Percentiles rank a stretch among this genome's conserved stretches.
phyloP scores from a whole-genome alignment of 2,329 filamentous ascomycete genomes.

The Aureobasidium subglaciale region DNA sequence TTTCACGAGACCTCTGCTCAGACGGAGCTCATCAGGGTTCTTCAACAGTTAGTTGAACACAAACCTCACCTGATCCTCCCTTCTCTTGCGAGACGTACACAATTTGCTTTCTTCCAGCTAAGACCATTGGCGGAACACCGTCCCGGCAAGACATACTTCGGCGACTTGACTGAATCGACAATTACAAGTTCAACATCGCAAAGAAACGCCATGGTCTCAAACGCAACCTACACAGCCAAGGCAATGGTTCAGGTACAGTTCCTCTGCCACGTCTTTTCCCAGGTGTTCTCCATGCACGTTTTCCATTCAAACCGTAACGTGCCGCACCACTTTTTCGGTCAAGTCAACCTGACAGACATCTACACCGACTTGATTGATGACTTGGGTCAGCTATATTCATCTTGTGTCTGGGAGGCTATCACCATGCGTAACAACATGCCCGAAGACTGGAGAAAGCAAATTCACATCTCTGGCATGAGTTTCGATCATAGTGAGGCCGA shows the following conservation, averaged over 20 bases:
- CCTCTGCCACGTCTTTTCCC: constrained; percentile 43
- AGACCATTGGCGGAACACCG: constrained; percentile 51
- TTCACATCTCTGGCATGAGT: constrained; percentile 35
- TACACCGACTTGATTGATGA: constrained; percentile 67
- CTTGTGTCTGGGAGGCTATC: constrained; percentile 79
- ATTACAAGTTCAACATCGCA: constrained; percentile 14
- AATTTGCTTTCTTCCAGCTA: constrained; percentile 61
- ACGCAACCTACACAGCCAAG: constrained; percentile 73
- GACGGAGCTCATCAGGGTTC: constrained; percentile 63
- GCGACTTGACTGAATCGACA: constrained; percentile 13
- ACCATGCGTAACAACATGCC: constrained; percentile 67
- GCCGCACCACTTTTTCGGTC: constrained; percentile 54
- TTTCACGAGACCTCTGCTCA: constrained; percentile 61
- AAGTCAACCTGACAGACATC: constrained; percentile 77
- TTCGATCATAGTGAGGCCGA: constrained; percentile 35
- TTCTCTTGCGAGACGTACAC: constrained; percentile 67
- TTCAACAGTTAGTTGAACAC: constrained; percentile 71
- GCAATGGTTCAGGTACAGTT: constrained; percentile 70
- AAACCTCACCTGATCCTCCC: constrained; percentile 76
- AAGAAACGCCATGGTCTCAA: constrained; percentile 28
- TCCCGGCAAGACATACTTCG: constrained; percentile 19
- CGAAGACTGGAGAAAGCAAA: constrained; percentile 52
- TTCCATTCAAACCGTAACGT: constrained; percentile 49
- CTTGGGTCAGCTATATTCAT: constrained; percentile 70
- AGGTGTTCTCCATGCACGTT: constrained; percentile 10